Evolutionary conservation across 2,329 filamentous ascomycete species (phyloP).

Genomic region (Tolypocladium cylindrosporum): DNA sequence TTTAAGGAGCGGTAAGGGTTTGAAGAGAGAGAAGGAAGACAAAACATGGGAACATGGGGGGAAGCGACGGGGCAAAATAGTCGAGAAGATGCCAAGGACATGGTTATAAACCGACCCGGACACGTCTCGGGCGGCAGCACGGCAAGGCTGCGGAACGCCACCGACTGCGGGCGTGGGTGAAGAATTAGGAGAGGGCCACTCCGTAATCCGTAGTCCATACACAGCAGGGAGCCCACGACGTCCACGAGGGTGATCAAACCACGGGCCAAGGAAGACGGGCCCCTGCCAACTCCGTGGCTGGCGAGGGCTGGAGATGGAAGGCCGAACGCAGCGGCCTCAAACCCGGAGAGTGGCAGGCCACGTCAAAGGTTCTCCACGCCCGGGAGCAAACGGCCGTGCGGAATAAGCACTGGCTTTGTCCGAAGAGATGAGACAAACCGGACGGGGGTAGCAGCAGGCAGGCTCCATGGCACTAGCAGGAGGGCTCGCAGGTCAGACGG

Average conservation of each 20-base stretch:
- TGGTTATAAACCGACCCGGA: constrained; percentile 22
- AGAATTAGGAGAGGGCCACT: background rate
- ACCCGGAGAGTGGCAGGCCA: background rate
- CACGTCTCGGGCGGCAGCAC: constrained; percentile 10
- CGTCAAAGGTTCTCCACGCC: background rate
- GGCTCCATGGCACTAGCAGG: background rate
- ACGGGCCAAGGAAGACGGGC: background rate
- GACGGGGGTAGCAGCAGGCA: background rate
- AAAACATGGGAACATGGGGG: constrained; percentile 33
- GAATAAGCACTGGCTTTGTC: background rate
- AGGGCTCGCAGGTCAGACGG: background rate
- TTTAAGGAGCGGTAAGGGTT: constrained; percentile 3
- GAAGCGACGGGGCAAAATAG: constrained; percentile 19
- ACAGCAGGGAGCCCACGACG: background rate
- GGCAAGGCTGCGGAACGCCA: constrained; percentile 12
- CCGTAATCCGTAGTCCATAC: background rate
- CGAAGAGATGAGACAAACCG: background rate
- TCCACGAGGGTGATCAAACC: background rate
- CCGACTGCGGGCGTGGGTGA: background rate
- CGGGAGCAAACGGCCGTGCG: background rate
- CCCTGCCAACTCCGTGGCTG: background rate
- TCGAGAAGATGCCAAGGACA: constrained; percentile 28
- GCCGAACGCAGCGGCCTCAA: background rate
- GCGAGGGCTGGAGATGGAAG: background rate
- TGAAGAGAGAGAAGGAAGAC: constrained; percentile 40